These are phyloP conservation scores for Suhomyces canberraensis DNA, from an alignment of 805 yeast genomes.

Conservation along the genomic window DNA sequence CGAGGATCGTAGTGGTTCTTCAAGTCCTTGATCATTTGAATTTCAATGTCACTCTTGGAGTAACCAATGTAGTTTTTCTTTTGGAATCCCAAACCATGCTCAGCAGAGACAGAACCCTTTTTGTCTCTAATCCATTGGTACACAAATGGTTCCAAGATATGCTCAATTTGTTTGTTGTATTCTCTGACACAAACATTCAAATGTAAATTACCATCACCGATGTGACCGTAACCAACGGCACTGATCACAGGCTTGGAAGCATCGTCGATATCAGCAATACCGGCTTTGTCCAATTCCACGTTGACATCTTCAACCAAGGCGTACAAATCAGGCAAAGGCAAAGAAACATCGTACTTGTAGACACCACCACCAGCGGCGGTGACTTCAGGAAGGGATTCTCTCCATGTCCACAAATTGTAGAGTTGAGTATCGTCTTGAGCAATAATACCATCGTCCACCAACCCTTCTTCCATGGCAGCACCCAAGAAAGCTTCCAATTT, in stretches of 20 bases:
- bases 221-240: constrained; percentile 96
- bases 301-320: constrained; percentile 79
- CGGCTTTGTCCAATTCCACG: constrained; percentile 52
- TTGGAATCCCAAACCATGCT: constrained; percentile 96
- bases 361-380: constrained; percentile 86
- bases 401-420: constrained; percentile 86
- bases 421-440: constrained; percentile 94
- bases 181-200: constrained; percentile 87
- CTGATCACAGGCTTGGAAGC: constrained; percentile 75
- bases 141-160: constrained; percentile 85
- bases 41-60: constrained; percentile 70
- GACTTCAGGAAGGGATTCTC: constrained; percentile 92
- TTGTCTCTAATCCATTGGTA: constrained; percentile 79
- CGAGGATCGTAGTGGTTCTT: constrained; percentile 88
- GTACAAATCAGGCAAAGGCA: constrained; percentile 80
- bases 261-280: constrained; percentile 56
- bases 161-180: constrained; percentile 76
- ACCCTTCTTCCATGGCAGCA: constrained; percentile 74
- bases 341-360: constrained; percentile 92
- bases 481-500: constrained; percentile 86
- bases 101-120: constrained; percentile 92
- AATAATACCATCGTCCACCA: constrained; percentile 89
- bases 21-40: constrained; percentile 70
- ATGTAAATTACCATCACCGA: constrained; percentile 96
- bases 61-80: constrained; percentile 88